Percentiles rank a stretch among this genome's conserved stretches.
Conservation (phyloP, 129 eudicot species). For the Apium graveolens region DNA sequence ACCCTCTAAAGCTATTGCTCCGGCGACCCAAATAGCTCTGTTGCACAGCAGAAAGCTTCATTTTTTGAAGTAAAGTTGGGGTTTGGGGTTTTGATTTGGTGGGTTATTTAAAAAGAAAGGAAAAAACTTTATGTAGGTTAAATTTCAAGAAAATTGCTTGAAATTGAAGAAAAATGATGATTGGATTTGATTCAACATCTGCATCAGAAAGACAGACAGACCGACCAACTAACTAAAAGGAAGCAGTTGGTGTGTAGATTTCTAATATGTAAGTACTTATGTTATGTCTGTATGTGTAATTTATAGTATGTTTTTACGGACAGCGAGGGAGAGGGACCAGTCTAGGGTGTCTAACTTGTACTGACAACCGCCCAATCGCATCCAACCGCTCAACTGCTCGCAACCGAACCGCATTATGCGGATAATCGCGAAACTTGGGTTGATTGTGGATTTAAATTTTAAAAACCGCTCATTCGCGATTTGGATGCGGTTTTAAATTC, state of each 20-base stretch:
- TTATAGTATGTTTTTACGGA: not conserved
- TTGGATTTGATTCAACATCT: not conserved
- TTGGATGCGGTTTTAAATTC: no score
- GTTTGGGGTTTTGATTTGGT: not conserved
- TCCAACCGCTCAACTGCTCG: no score
- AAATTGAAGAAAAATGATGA: slow-evolving; percentile 4
- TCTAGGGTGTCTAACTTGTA: no score
- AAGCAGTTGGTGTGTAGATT: not conserved
- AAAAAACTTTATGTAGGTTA: not conserved
- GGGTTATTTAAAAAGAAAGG: not conserved
- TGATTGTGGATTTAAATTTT: no score
- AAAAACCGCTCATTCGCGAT: no score
- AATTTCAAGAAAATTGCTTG: slow-evolving; percentile 12
- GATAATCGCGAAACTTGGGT: no score
- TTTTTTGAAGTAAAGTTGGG: slow-evolving; percentile 6
- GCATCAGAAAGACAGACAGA: not conserved
- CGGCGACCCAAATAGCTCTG: slow-evolving; percentile 40
- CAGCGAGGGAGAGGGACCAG: not conserved
- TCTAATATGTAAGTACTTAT: no score
- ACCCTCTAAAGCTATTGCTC: slow-evolving; percentile 43
- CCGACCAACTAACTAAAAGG: slow-evolving; percentile 2
- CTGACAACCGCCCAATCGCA: no score
- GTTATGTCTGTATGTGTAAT: no score
- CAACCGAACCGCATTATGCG: no score
- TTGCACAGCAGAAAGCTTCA: slow-evolving; percentile 58